These are phyloP conservation scores for Pseudogymnoascus sp. DNA, from an alignment of 2,329 filamentous ascomycete species.

Conservation along the genomic window DNA sequence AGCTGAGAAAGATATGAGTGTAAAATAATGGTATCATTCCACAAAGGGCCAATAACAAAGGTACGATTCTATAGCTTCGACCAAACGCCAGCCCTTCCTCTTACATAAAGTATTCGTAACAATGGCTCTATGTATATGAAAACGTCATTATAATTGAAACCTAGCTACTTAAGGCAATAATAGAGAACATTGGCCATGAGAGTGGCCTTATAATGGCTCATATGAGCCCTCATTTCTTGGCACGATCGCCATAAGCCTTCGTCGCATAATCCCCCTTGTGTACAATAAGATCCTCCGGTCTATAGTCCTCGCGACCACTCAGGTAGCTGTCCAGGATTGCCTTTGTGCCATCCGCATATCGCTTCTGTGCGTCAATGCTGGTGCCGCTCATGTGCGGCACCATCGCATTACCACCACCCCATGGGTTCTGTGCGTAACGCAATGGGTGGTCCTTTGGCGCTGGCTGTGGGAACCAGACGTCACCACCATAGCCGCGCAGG, in stretches of 20 bases:
- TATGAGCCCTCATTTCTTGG: not conserved
- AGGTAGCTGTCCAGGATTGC: slow-evolving; percentile 87
- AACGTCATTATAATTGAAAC: not conserved
- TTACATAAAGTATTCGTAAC: too few species aligned
- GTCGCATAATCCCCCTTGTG: slow-evolving; percentile 87
- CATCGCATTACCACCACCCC: slow-evolving; percentile 97
- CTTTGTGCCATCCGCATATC: slow-evolving; percentile 84
- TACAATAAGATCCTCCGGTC: slow-evolving; percentile 83
- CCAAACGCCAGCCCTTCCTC: too few species aligned
- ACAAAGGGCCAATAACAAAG: too few species aligned
- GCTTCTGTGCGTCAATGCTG: slow-evolving; percentile 93
- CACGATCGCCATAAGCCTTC: slow-evolving; percentile 77
- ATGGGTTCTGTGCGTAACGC: slow-evolving; percentile 86
- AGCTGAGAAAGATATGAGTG: too few species aligned
- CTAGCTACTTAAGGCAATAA: not conserved
- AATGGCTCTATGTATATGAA: not conserved
- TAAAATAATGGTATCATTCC: too few species aligned
- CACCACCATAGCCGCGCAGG: slow-evolving; percentile 79
- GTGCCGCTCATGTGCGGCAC: slow-evolving; percentile 98
- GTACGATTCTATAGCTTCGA: too few species aligned
- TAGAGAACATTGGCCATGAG: not conserved
- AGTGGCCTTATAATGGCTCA: not conserved
- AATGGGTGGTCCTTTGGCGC: slow-evolving; percentile 89
- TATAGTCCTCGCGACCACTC: slow-evolving; percentile 78
- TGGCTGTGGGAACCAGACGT: slow-evolving; percentile 97